phyloP scores from a whole-genome alignment of 441 rosid species.

The Adansonia grandidieri region DNA sequence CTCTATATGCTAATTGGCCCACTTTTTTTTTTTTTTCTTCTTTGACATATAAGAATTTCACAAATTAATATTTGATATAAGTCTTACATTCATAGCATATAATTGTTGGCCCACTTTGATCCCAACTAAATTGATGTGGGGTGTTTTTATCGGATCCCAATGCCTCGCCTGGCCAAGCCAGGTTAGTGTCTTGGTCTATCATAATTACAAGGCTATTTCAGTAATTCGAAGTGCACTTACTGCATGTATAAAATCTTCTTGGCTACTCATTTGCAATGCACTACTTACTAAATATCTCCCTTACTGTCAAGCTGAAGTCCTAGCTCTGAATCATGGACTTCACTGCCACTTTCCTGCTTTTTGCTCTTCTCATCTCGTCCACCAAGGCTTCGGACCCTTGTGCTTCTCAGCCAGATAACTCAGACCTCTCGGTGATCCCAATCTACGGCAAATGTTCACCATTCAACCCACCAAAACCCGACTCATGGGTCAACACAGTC shows the following conservation, averaged over 20 bases:
- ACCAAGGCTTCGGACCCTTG: conserved; percentile 46
- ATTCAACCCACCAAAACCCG: conserved; percentile 47
- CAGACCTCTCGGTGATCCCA: conserved; percentile 55
- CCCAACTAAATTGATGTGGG: conserved; percentile 3
- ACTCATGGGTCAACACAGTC: conserved; percentile 50
- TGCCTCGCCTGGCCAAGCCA: neutral
- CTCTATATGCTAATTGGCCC: conserved; percentile 8
- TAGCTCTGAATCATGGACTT: conserved; percentile 43
- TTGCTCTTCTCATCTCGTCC: conserved; percentile 40
- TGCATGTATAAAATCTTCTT: conserved; percentile 22
- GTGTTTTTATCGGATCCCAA: neutral
- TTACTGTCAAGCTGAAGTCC: neutral
- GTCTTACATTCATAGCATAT: too few species aligned
- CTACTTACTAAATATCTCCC: neutral
- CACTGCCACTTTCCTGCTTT: conserved; percentile 34
- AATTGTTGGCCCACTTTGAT: neutral
- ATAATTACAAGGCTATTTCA: conserved; percentile 35
- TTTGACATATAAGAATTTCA: too few species aligned
- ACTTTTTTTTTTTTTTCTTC: neutral
- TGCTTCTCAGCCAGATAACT: conserved; percentile 32
- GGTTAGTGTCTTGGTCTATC: neutral
- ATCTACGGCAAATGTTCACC: conserved; percentile 69
- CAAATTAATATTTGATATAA: too few species aligned
- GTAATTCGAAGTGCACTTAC: conserved; percentile 17
- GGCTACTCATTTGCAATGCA: conserved; percentile 23